A percentile compares a stretch with the other conserved stretches of the same genome.
These are phyloP conservation scores for Penicillium odoratum DNA, from an alignment of 495 filamentous ascomycete genomes.

Conservation along the genomic window DNA sequence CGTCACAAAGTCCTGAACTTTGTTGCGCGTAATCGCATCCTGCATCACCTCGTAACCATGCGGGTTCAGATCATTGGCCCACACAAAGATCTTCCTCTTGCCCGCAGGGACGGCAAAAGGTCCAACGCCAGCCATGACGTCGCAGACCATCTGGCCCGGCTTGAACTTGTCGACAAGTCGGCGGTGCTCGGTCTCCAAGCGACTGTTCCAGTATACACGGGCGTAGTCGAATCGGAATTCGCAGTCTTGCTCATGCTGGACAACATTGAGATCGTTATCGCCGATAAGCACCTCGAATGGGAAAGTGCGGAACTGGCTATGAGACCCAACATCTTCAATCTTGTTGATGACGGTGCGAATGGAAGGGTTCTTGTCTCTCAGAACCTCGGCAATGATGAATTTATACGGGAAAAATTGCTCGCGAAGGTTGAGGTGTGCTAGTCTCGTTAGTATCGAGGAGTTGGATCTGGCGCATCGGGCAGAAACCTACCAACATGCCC, in stretches of 20 bases:
- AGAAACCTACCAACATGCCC: slow-evolving; percentile 76
- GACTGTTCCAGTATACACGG: slow-evolving; percentile 97
- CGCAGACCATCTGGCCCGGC: slow-evolving; percentile 84
- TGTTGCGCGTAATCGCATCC: slow-evolving; percentile 73
- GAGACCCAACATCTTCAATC: slow-evolving; percentile 77
- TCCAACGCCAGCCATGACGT: slow-evolving; percentile 97
- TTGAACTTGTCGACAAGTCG: slow-evolving; percentile 76
- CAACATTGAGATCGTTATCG: slow-evolving; percentile 74
- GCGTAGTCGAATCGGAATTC: slow-evolving; percentile 54
- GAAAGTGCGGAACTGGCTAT: slow-evolving; percentile 90
- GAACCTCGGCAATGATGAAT: slow-evolving; percentile 74
- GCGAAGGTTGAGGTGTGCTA: slow-evolving; percentile 87
- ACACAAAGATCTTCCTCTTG: slow-evolving; percentile 87
- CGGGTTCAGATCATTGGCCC: slow-evolving; percentile 96
- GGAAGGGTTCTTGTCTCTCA: slow-evolving; percentile 81
- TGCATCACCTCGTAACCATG: slow-evolving; percentile 72
- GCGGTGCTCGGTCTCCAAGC: slow-evolving; percentile 84
- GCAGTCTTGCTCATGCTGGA: slow-evolving; percentile 57
- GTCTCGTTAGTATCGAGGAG: slow-evolving; percentile 4
- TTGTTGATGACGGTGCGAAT: slow-evolving; percentile 96
- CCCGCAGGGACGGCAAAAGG: slow-evolving; percentile 94
- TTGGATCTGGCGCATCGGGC: not conserved
- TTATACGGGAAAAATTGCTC: slow-evolving; percentile 79
- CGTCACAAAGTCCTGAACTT: slow-evolving; percentile 72
- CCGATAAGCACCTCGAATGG: slow-evolving; percentile 89